Percentiles rank a stretch among this genome's conserved stretches.
These are phyloP conservation scores for Sphaerulina musiva DNA, from an alignment of 2,329 filamentous ascomycete species.

Conservation along the genomic window DNA sequence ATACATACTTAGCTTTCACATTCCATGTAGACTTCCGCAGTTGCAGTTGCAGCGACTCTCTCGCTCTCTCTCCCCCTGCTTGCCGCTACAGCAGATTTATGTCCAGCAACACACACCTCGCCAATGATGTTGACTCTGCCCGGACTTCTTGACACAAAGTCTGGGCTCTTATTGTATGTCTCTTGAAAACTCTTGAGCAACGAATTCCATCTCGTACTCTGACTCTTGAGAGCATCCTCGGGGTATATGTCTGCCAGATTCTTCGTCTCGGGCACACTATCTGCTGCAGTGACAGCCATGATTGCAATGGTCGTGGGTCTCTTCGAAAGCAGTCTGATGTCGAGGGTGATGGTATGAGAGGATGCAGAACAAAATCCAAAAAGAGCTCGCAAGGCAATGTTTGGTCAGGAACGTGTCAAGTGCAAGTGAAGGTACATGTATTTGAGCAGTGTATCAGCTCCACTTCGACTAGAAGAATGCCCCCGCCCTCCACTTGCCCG, in stretches of 20 bases:
- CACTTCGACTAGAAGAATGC: too few relatives aligned
- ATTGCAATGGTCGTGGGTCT: background rate
- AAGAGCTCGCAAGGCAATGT: too few relatives aligned
- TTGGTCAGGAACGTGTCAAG: too few relatives aligned
- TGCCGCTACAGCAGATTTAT: too few relatives aligned
- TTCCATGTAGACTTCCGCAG: background rate
- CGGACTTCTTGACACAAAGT: slow-evolving; percentile 83
- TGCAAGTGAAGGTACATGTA: too few relatives aligned
- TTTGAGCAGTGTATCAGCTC: too few relatives aligned
- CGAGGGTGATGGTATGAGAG: too few relatives aligned
- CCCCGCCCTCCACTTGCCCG: too few relatives aligned
- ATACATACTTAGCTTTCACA: slow-evolving; percentile 5
- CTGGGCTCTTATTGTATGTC: slow-evolving; percentile 61
- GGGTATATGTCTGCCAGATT: slow-evolving; percentile 80
- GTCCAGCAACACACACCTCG: slow-evolving; percentile 47
- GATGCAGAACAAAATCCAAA: too few relatives aligned
- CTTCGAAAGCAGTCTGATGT: too few relatives aligned
- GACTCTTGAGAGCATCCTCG: slow-evolving; percentile 58
- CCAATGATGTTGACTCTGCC: slow-evolving; percentile 97
- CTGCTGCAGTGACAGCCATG: background rate
- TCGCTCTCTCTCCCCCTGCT: too few relatives aligned
- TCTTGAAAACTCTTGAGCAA: slow-evolving; percentile 65
- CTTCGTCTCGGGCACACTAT: slow-evolving; percentile 62
- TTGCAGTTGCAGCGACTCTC: background rate
- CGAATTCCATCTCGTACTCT: slow-evolving; percentile 67